These are phyloP conservation scores for Pythium dissimile DNA, from an alignment of 352 stramenopile genomes.

Conservation along the genomic window DNA sequence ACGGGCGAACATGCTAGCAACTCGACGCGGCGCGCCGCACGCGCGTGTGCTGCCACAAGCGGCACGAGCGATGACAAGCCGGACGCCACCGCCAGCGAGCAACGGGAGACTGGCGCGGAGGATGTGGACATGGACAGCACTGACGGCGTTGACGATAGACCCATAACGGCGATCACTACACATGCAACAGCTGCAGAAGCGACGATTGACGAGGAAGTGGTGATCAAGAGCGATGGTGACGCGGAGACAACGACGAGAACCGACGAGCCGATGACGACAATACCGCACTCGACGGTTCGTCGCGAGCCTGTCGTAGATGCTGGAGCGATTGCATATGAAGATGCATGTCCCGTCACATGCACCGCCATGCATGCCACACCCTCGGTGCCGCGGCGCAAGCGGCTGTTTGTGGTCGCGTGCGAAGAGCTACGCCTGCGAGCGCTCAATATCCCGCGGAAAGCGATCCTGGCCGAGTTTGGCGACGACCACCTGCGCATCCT, in stretches of 20 bases:
- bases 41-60: not conserved
- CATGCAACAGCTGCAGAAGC: not conserved
- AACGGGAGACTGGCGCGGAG: not conserved
- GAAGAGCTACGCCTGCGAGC: conserved; percentile 61
- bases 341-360: conserved; percentile 9
- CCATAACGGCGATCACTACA: not conserved
- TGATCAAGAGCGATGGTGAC: not conserved
- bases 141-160: not conserved
- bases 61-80: too few species aligned
- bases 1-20: not conserved
- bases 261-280: not conserved
- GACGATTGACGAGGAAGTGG: too few species aligned
- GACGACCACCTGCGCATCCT: conserved; percentile 63
- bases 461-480: conserved; percentile 60
- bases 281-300: not conserved
- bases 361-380: too few species aligned
- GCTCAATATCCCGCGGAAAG: conserved; percentile 59
- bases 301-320: conserved; percentile 10
- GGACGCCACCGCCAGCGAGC: too few species aligned
- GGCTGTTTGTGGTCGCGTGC: conserved; percentile 49
- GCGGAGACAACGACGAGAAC: not conserved
- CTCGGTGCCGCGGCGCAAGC: not conserved
- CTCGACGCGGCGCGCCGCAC: not conserved
- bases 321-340: conserved; percentile 11
- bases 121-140: not conserved